Base-by-base conservation (phyloP, 345 rosid species). In the Psidium friedrichsthalianum region DNA sequence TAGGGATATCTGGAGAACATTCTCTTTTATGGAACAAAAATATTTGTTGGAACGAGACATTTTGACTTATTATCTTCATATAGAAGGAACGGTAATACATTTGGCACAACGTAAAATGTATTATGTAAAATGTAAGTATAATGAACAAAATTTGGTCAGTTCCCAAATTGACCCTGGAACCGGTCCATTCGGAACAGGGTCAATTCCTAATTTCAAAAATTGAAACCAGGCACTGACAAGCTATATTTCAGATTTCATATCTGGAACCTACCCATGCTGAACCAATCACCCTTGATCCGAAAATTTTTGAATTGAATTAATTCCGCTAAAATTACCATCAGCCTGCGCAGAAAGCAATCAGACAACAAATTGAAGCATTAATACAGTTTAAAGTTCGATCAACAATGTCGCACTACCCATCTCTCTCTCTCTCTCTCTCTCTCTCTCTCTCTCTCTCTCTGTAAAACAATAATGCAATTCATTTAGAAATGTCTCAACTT, bases 211-310 rank as follows among this genome's bases (percentile, higher is more conserved):
- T 64, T 29, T 7, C 0, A 16, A 64, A 7, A 64, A 29, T 64
- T 16, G 6, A 1, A 29, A 2, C 76, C 2, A 51, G 0, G 3
- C 44, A 10, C 0, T 55, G 0, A 16, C 44, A 29, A 61, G 18
- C 7, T 64, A 59, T 1, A 27, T 27, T 59, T 59, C 20, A 7
- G 1, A 32, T 16, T 64, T 64, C 22, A 29, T 15, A 0, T 64
- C 20, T 8, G 3, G 6, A 8, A 16, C 21, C 76, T 64, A 64
- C 5, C 0, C 11, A 16, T 5, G 42, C 22, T 0, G 11, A 61
- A 61, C 74, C 5, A 16, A 61, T 14, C 21, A 29, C 21, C 74
- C 76, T 64, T 29, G 40, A 29, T 16, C 3, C 1, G 44, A 64
- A 61, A 15, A 21, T 44, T 32, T 64, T 64, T 11, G 4, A 4